These are phyloP conservation scores for Xanthoparmelia taractica DNA, from an alignment of 495 filamentous ascomycete species.

Conservation along the genomic window DNA sequence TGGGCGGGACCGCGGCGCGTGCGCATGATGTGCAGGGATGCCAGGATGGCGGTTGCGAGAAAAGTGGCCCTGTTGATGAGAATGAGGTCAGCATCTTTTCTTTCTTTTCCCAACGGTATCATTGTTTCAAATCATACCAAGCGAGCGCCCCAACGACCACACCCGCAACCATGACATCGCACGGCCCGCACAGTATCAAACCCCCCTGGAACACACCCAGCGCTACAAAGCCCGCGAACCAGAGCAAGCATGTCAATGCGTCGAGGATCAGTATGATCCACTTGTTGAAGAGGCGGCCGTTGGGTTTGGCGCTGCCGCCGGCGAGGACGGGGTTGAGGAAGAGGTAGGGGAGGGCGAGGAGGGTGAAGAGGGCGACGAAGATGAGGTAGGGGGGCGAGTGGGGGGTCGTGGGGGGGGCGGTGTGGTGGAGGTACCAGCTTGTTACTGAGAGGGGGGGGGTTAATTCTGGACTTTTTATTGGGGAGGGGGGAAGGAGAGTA, in stretches of 20 bases:
- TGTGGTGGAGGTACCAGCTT: conserved; percentile 33
- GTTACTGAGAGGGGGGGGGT: conserved; percentile 20
- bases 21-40: conserved; percentile 32
- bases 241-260: conserved; percentile 70
- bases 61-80: conserved; percentile 42
- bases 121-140: no score
- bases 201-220: conserved; percentile 53
- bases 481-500: conserved; percentile 33
- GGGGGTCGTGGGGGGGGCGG: conserved; percentile 37
- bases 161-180: conserved; percentile 43
- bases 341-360: conserved; percentile 61
- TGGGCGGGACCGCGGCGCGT: conserved; percentile 19
- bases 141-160: conserved; percentile 50
- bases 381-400: conserved; percentile 60
- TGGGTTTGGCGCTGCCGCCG: conserved; percentile 51
- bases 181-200: conserved; percentile 36
- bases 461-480: not conserved
- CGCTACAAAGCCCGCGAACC: conserved; percentile 78
- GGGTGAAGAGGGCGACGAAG: conserved; percentile 64
- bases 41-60: conserved; percentile 40
- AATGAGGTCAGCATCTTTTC: conserved; percentile 16
- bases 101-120: no score
- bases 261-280: conserved; percentile 55
- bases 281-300: conserved; percentile 21
- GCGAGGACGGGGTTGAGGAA: conserved; percentile 53